phyloP scores from a whole-genome alignment of 148 eudicot species.

The Rhododendron griersonianum region DNA sequence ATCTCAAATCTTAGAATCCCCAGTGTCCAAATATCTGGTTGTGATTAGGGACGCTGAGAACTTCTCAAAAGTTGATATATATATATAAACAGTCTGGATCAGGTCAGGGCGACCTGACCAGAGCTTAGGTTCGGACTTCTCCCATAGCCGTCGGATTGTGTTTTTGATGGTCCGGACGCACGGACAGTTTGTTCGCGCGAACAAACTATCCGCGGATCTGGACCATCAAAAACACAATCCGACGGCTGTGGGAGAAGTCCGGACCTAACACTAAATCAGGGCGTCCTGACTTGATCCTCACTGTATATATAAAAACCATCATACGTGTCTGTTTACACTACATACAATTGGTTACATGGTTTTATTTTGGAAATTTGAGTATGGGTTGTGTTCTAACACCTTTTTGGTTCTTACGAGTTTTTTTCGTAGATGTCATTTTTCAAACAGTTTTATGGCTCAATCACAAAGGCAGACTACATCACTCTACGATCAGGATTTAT shows the following conservation, averaged over 20 bases:
- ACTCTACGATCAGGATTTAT: slow-evolving; percentile 79
- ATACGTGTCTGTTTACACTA: neutral
- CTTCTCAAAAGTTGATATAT: neutral
- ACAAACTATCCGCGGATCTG: too few relatives aligned
- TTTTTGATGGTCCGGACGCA: too few relatives aligned
- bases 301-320: neutral
- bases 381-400: neutral
- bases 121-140: too few relatives aligned
- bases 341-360: neutral
- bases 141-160: too few relatives aligned
- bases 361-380: neutral
- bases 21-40: neutral
- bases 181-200: too few relatives aligned
- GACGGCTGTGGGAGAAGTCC: too few relatives aligned
- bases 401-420: neutral
- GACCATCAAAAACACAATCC: too few relatives aligned
- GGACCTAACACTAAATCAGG: too few relatives aligned
- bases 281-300: too few relatives aligned
- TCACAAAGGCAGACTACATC: slow-evolving; percentile 73
- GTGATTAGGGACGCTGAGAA: neutral
- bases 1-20: neutral
- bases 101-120: too few relatives aligned
- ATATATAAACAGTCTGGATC: too few relatives aligned
- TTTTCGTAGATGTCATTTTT: slow-evolving; percentile 62
- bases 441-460: slow-evolving; percentile 89